Conservation (phyloP, 345 rosid species). For the Camelina laxa region DNA sequence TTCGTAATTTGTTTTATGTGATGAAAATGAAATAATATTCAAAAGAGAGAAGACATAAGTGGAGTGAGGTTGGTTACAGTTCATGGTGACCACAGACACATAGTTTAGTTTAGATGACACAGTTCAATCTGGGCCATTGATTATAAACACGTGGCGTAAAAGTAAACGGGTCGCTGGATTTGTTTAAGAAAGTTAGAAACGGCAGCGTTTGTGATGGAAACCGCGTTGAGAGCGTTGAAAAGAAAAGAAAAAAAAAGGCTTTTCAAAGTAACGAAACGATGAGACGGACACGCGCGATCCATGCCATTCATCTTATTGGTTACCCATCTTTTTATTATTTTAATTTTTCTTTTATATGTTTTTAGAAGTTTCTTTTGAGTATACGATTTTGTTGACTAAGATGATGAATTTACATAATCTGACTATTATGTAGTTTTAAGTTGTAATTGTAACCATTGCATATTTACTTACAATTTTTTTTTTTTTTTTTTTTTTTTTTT, state of each 20-base stretch:
- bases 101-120: slow-evolving; percentile 21
- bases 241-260: slow-evolving; percentile 2
- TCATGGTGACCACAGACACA: slow-evolving; percentile 28
- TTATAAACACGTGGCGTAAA: slow-evolving; percentile 23
- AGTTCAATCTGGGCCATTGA: slow-evolving; percentile 26
- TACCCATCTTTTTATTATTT: background rate
- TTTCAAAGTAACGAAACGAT: slow-evolving; percentile 31
- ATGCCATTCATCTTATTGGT: slow-evolving; percentile 25
- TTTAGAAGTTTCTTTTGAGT: too few species aligned
- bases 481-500: too few species aligned
- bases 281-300: slow-evolving; percentile 42
- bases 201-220: slow-evolving; percentile 26
- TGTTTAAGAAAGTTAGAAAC: slow-evolving; percentile 2
- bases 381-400: too few species aligned
- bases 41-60: slow-evolving; percentile 16
- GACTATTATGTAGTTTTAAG: too few species aligned
- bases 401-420: too few species aligned
- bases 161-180: background rate
- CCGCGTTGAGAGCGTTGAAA: slow-evolving; percentile 34
- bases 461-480: too few species aligned
- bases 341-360: too few species aligned
- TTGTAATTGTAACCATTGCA: too few species aligned
- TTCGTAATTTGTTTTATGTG: slow-evolving; percentile 6
- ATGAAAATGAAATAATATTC: background rate
- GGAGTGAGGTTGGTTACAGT: slow-evolving; percentile 41